These are phyloP conservation scores for Ganoderma boninense DNA, from an alignment of 1,284 basidiomycete genomes.

Conservation along the genomic window DNA sequence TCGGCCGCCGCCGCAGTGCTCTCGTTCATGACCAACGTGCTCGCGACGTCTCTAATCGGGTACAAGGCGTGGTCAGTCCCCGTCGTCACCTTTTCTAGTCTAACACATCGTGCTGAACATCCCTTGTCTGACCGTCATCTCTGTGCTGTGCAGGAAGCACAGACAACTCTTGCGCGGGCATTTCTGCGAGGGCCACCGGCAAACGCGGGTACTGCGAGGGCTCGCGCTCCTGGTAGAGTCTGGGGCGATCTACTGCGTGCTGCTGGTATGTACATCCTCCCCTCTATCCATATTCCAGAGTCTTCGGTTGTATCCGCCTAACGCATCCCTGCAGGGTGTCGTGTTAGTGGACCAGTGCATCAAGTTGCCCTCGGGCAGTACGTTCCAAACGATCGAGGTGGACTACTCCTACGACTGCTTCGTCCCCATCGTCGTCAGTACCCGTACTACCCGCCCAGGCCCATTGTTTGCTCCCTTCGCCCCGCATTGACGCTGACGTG, in stretches of 20 bases:
- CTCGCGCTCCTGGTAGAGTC: conserved; percentile 16
- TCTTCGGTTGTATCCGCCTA: too few species aligned
- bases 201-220: background rate
- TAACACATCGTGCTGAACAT: background rate
- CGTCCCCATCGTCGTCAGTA: background rate
- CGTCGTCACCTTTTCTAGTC: background rate
- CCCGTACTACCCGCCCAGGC: too few species aligned
- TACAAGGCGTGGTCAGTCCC: conserved; percentile 12
- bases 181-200: background rate
- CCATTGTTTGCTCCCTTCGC: too few species aligned
- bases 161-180: background rate
- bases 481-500: too few species aligned
- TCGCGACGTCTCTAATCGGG: conserved; percentile 16
- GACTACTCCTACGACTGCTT: conserved; percentile 1
- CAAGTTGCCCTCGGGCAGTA: background rate
- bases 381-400: background rate
- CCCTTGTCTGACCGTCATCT: too few species aligned
- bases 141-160: background rate
- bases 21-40: conserved; percentile 10
- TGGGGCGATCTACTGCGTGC: conserved; percentile 8
- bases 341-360: background rate
- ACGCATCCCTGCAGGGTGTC: background rate
- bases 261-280: background rate
- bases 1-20: background rate
- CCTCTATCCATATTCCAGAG: too few species aligned